Base-by-base conservation (phyloP, 768 basidiomycete genomes). In the Pleurotus djamor region DNA sequence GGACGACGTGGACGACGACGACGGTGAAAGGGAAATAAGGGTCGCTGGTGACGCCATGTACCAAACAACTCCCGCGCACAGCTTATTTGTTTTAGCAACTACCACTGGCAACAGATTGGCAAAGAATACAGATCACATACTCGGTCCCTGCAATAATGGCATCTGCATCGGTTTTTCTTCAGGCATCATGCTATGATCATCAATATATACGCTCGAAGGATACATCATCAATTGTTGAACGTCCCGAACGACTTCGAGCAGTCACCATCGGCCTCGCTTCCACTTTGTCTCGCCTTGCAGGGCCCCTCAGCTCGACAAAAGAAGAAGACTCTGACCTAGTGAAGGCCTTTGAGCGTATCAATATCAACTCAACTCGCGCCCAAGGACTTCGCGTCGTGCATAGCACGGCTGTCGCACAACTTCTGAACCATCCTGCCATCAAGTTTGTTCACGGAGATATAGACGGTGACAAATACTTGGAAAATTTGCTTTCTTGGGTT, bases 171-270 rank as follows among this genome's bases (percentile, higher is more conserved):
- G 45, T 83, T 43, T 83, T 82, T 63, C 68, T 92, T 10, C 92
- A 94, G 71, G 86, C 89, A 59, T 82, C 84, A 13, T 92, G 92
- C 68, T 78, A 86, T 14, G 76, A 84, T 59, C 92, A 94, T 67
- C 81, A 76, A 50, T 96, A 86, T 66, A 92, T 95, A 57, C 87
- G 95, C 12, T 85, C 87, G 13, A 79, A 83, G 52, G 88, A 93
- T 65, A 77, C 78, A 0, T 92, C 91, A 1, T 76, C 78, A 47
- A 87, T 97, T 56, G 85, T 96, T n/a, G 96, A 98, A 69, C 82
- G 93, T 7, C 96, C 96, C 0, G 92, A 97, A 69, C 85, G 96
- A 21, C 75, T 98, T 32, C 83, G 88, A 51, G 95, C 95, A 0
- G 85, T 98, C 52, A 85, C 87, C 63, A 66, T 91, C 4, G 96